These are phyloP conservation scores for Lepidopterella palustris DNA, from an alignment of 495 filamentous ascomycete species.

Conservation along the genomic window DNA sequence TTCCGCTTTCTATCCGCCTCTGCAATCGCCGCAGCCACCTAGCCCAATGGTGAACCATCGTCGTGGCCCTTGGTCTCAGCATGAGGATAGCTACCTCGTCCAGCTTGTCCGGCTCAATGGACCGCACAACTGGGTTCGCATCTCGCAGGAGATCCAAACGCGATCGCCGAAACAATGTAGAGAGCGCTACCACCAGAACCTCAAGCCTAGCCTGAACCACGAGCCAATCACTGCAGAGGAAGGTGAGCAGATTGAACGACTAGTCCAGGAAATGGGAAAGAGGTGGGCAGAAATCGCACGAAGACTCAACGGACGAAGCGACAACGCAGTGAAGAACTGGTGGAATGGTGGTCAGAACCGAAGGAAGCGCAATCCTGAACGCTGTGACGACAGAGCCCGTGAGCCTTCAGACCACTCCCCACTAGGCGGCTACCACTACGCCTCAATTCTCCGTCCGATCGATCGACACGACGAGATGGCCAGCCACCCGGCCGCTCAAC, in stretches of 20 bases:
- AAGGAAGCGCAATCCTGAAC: conserved; percentile 25
- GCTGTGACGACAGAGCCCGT: conserved; percentile 8
- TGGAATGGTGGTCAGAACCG: conserved; percentile 96
- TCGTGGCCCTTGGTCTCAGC: conserved; percentile 82
- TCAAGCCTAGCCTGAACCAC: conserved; percentile 86
- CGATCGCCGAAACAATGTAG: conserved; percentile 93
- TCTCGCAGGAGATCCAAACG: conserved; percentile 66
- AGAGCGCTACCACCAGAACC: conserved; percentile 90
- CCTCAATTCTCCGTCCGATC: not conserved
- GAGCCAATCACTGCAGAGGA: conserved; percentile 89
- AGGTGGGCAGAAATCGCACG: conserved; percentile 94
- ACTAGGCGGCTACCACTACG: conserved; percentile 17
- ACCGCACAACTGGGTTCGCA: conserved; percentile 86
- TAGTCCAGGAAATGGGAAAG: conserved; percentile 79
- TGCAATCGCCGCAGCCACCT: too few relatives aligned
- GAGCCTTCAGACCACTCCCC: conserved; percentile 5
- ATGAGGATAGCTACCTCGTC: conserved; percentile 69
- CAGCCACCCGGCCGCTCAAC: not conserved
- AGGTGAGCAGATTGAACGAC: conserved; percentile 69
- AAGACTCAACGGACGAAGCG: conserved; percentile 76
- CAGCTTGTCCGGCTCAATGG: conserved; percentile 69
- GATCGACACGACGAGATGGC: conserved; percentile 6
- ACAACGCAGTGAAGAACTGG: conserved; percentile 99
- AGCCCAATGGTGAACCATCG: conserved; percentile 48
- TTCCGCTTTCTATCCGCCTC: too few relatives aligned